A percentile compares a stretch with the other conserved stretches of the same genome.
These are phyloP conservation scores for Uronychia setigera DNA, from an alignment of 73 alveolate species.

Conservation along the genomic window DNA sequence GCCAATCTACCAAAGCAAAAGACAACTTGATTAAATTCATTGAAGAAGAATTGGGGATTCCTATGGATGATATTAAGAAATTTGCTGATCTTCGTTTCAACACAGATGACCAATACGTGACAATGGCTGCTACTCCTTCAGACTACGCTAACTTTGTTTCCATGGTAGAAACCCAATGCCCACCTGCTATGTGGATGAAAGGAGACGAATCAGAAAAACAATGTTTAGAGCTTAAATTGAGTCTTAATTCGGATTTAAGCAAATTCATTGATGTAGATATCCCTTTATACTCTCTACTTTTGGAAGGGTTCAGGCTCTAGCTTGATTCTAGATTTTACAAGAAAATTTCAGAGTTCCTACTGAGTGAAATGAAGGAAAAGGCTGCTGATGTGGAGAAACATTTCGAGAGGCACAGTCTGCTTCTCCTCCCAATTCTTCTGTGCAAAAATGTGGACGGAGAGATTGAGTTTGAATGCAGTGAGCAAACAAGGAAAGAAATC, in stretches of 20 bases:
- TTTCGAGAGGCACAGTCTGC: background rate
- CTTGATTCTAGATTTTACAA: background rate
- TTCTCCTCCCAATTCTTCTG: background rate
- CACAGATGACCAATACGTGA: background rate
- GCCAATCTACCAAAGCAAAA: background rate
- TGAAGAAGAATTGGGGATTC: background rate
- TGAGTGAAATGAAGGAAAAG: background rate
- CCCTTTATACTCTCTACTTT: background rate
- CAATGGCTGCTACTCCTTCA: background rate
- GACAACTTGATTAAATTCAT: background rate
- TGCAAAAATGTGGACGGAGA: constrained; percentile 3
- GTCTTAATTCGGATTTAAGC: background rate
- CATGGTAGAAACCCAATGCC: background rate
- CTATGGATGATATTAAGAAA: background rate
- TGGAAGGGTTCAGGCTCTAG: constrained; percentile 5
- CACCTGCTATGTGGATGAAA: background rate
- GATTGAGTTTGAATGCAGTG: background rate
- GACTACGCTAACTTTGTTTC: background rate
- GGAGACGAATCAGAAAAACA: background rate
- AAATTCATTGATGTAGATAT: background rate
- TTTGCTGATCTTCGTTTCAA: background rate
- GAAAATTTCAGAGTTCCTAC: background rate
- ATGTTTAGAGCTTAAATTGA: background rate
- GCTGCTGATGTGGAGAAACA: background rate
- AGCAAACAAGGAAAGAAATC: background rate